Evolutionary conservation across 139 green algal species (phyloP).

Genomic region (Tetradesmus lagerheimii): DNA sequence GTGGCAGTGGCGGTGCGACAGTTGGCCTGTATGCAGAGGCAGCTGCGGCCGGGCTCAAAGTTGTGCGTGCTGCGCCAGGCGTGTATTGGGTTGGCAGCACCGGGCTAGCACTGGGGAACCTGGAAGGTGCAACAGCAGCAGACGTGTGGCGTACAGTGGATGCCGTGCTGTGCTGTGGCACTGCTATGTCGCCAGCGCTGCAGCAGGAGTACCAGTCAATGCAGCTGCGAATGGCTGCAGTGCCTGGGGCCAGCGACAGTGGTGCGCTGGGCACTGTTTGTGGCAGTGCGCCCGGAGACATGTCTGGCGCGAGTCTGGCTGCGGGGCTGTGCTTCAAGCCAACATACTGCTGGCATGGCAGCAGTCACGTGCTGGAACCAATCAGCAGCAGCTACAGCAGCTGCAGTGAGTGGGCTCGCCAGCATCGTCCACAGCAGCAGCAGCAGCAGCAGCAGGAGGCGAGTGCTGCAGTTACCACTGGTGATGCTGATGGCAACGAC

Average conservation of each 20-base stretch:
- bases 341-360: constrained; percentile 2
- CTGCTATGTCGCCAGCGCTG: constrained; percentile 49
- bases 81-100: constrained; percentile 60
- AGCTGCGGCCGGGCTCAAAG: neutral
- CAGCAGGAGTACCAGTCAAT: constrained; percentile 29
- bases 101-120: constrained; percentile 52
- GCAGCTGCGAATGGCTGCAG: constrained; percentile 22
- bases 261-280: neutral
- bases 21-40: constrained; percentile 36
- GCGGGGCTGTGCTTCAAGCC: constrained; percentile 21
- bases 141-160: constrained; percentile 70
- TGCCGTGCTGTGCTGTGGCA: constrained; percentile 74
- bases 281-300: constrained; percentile 16
- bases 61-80: constrained; percentile 13
- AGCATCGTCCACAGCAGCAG: neutral
- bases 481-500: neutral
- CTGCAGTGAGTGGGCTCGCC: constrained; percentile 6
- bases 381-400: constrained; percentile 14
- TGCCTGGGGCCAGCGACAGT: neutral
- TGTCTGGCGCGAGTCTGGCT: neutral
- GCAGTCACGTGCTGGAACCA: neutral
- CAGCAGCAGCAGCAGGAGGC: neutral
- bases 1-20: neutral
- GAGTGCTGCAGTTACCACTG: neutral
- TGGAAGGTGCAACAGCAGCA: constrained; percentile 64